These are phyloP conservation scores for Cercospora sesami DNA, from an alignment of 2,329 filamentous ascomycete genomes.

Conservation along the genomic window DNA sequence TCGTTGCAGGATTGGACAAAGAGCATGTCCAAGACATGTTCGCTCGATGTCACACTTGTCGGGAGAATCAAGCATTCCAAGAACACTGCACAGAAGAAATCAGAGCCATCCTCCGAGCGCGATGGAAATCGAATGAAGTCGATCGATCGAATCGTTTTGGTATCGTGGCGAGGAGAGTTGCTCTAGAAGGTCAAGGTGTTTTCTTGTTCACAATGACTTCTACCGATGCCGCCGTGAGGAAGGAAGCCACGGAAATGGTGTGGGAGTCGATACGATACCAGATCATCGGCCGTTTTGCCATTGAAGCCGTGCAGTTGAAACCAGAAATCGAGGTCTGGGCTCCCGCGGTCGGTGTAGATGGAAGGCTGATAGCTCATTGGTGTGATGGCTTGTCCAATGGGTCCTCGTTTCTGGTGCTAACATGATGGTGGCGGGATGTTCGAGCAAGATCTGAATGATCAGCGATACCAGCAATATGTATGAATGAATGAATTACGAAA, in stretches of 20 bases:
- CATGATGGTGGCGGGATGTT: neutral
- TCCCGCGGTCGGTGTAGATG: neutral
- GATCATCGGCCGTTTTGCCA: slow-evolving; percentile 11
- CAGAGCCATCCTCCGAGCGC: neutral
- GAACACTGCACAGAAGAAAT: slow-evolving; percentile 13
- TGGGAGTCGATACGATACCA: slow-evolving; percentile 1
- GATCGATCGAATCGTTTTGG: slow-evolving; percentile 13
- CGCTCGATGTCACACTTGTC: slow-evolving; percentile 9
- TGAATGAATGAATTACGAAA: slow-evolving; percentile 6
- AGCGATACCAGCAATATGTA: neutral
- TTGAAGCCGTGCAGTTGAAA: slow-evolving; percentile 15
- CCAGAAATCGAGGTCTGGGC: slow-evolving; percentile 11
- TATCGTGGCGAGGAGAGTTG: neutral
- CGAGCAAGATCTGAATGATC: neutral
- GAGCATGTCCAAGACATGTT: slow-evolving; percentile 13
- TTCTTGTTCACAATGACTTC: slow-evolving; percentile 14
- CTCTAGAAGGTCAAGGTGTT: neutral
- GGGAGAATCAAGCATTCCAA: slow-evolving; percentile 11
- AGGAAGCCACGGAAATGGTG: slow-evolving; percentile 2
- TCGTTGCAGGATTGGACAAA: slow-evolving; percentile 12
- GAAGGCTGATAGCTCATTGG: slow-evolving; percentile 4
- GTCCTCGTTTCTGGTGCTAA: slow-evolving; percentile 2
- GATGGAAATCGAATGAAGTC: slow-evolving; percentile 8
- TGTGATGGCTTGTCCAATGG: neutral
- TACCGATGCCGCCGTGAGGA: slow-evolving; percentile 6